Conservation (phyloP, 139 green algal genomes). For the Volvox reticuliferus region DNA sequence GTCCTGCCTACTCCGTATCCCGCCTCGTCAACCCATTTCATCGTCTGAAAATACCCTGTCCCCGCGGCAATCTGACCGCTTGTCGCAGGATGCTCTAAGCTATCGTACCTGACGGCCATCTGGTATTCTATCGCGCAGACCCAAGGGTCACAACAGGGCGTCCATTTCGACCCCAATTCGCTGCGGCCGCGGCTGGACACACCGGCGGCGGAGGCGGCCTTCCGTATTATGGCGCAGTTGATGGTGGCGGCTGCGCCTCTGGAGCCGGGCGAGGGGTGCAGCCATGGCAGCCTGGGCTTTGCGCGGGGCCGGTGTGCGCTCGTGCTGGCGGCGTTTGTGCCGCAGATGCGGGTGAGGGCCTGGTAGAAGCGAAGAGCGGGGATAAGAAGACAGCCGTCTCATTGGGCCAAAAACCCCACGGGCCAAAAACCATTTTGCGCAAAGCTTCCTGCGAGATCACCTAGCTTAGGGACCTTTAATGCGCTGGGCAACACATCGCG, state of each 20-base stretch:
- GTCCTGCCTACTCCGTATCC: no score
- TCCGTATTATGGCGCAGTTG: not conserved
- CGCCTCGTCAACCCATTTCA: no score
- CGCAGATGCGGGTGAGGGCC: conserved; percentile 26
- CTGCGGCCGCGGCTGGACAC: conserved; percentile 8
- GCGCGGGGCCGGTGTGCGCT: conserved; percentile 10
- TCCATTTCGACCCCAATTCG: not conserved
- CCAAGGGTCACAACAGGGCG: conserved; percentile 5
- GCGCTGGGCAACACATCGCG: no score
- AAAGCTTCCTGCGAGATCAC: no score
- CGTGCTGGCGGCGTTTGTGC: not conserved
- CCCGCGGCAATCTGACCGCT: no score
- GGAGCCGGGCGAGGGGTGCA: not conserved
- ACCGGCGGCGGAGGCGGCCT: not conserved
- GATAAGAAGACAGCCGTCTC: not conserved
- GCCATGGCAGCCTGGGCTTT: conserved; percentile 11
- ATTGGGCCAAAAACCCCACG: no score
- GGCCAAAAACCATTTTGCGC: no score
- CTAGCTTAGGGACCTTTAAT: no score
- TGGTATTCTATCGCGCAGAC: conserved; percentile 11
- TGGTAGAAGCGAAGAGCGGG: not conserved
- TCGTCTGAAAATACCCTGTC: no score
- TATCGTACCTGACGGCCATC: not conserved
- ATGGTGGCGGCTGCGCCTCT: not conserved
- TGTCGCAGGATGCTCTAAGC: not conserved